phyloP scores from a whole-genome alignment of 2,329 filamentous ascomycete species.

The Harringtonia lauricola region DNA sequence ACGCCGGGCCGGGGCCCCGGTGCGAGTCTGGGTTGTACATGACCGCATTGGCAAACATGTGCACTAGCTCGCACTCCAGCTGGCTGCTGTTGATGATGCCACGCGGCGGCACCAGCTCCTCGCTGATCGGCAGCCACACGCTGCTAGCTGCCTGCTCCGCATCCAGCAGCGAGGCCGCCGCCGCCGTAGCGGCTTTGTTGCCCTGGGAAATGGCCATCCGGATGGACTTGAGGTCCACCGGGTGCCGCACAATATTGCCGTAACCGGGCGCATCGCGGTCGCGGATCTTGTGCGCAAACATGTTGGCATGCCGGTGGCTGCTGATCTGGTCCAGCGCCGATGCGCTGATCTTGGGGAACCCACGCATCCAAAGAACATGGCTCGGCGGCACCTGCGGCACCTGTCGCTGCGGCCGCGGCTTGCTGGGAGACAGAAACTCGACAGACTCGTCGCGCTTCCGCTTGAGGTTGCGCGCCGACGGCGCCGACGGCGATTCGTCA shows the following conservation, averaged over 20 bases:
- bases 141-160: constrained; percentile 38
- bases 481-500: background rate
- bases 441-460: constrained; percentile 46
- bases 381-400: constrained; percentile 41
- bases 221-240: constrained; percentile 69
- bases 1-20: constrained; percentile 54
- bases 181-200: constrained; percentile 50
- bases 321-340: constrained; percentile 67
- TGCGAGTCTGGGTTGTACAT: constrained; percentile 92
- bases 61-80: constrained; percentile 82
- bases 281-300: constrained; percentile 66
- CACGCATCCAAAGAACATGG: constrained; percentile 64
- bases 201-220: constrained; percentile 66
- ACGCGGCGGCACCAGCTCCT: constrained; percentile 73
- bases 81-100: constrained; percentile 90
- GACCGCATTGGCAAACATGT: constrained; percentile 96
- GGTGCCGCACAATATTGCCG: constrained; percentile 59
- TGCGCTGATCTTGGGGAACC: constrained; percentile 61
- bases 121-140: constrained; percentile 56
- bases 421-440: constrained; percentile 3
- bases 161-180: constrained; percentile 48
- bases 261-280: constrained; percentile 70
- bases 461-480: constrained; percentile 27
- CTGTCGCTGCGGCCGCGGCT: constrained; percentile 20
- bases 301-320: constrained; percentile 67